phyloP scores from a whole-genome alignment of 805 yeast genomes.

The Yamadazyma phyllophila region DNA sequence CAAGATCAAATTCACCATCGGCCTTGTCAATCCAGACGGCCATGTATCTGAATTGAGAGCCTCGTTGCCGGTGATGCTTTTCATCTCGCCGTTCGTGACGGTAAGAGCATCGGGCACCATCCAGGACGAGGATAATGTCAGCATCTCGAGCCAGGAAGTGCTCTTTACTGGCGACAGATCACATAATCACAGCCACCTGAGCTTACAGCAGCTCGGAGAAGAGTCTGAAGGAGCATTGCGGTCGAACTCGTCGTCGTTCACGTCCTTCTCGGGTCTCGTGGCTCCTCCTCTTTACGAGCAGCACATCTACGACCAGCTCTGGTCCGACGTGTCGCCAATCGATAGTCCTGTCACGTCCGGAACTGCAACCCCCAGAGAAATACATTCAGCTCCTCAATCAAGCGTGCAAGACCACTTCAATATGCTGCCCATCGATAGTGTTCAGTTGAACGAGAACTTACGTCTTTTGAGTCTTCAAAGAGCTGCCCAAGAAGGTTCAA shows the following conservation, averaged over 20 bases:
- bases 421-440: constrained; percentile 40
- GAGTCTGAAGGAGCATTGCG: constrained; percentile 2
- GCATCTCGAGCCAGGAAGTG: constrained; percentile 17
- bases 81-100: constrained; percentile 79
- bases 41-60: constrained; percentile 91
- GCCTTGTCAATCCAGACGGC: constrained; percentile 83
- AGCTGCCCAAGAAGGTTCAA: constrained; percentile 33
- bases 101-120: constrained; percentile 44
- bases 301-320: constrained; percentile 77
- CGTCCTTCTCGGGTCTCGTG: constrained; percentile 43
- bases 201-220: constrained; percentile 21
- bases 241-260: constrained; percentile 28
- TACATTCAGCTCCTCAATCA: constrained; percentile 1
- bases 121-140: constrained; percentile 11
- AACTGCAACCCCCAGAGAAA: constrained; percentile 31
- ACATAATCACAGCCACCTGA: constrained; percentile 16
- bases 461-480: constrained; percentile 50
- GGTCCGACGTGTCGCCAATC: constrained; percentile 59
- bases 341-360: constrained; percentile 48
- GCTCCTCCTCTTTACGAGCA: constrained; percentile 87
- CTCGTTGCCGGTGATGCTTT: constrained; percentile 74
- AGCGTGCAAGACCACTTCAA: constrained; percentile 9
- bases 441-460: constrained; percentile 50
- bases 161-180: constrained; percentile 26
- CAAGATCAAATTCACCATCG: constrained; percentile 77